Evolutionary conservation across 768 basidiomycete genomes (phyloP).

Genomic region (Pholiota conissans): DNA sequence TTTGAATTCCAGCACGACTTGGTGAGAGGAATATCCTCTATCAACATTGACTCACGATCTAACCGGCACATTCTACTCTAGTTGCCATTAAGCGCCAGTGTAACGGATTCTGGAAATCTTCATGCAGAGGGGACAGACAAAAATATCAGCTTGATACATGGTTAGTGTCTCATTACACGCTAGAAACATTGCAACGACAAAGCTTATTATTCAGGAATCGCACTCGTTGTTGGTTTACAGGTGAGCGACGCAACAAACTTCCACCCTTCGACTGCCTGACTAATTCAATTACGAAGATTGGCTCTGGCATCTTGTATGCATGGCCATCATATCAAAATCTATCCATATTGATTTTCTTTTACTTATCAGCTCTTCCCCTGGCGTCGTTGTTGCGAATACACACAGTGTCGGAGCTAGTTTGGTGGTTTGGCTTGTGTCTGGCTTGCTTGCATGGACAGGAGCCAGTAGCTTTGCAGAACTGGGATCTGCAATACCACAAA

Average conservation of each 20-base stretch:
- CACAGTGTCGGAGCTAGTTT: slow-evolving; percentile 90
- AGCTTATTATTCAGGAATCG: slow-evolving; percentile 57
- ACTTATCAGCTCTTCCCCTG: slow-evolving; percentile 76
- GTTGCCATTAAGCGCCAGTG: slow-evolving; percentile 73
- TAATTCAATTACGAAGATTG: slow-evolving; percentile 51
- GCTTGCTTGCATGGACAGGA: slow-evolving; percentile 91
- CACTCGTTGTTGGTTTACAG: slow-evolving; percentile 81
- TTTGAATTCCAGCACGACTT: slow-evolving; percentile 81
- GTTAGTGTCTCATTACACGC: slow-evolving; percentile 36
- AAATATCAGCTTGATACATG: slow-evolving; percentile 74
- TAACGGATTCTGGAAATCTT: slow-evolving; percentile 65
- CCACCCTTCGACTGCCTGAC: background rate
- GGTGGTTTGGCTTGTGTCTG: slow-evolving; percentile 80
- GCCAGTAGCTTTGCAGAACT: slow-evolving; percentile 93
- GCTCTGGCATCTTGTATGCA: slow-evolving; percentile 89
- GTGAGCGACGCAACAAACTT: slow-evolving; percentile 33
- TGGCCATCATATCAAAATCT: too few relatives aligned
- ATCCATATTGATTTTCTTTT: background rate
- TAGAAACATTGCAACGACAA: background rate
- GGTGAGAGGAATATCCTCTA: slow-evolving; percentile 15
- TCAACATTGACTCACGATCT: background rate
- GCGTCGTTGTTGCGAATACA: slow-evolving; percentile 86
- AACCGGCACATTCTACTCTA: slow-evolving; percentile 14
- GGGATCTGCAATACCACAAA: slow-evolving; percentile 84
- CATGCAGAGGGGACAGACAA: slow-evolving; percentile 59